Evolutionary conservation across 202 grass and related monocot genomes (phyloP), one percentile per base, ranked within the genome.

Genomic region (Tripidium arundinaceum): DNA sequence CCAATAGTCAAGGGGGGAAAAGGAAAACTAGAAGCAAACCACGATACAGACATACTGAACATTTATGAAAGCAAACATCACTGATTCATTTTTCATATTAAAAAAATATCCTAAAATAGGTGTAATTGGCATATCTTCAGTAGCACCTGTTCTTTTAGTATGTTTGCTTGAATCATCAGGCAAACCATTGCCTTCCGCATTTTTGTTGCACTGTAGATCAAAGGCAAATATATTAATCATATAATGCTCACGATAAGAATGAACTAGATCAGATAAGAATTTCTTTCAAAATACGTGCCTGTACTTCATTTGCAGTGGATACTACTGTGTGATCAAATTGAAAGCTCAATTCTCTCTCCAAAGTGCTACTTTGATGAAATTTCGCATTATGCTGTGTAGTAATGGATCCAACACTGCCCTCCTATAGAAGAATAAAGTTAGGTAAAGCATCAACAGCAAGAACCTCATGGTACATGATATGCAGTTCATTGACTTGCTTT

Each of bases 381-480:
- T 86, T 43, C 10, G 3, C 29, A 13, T 62, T 50, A 65, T 68
- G 40, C 12, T 65, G 50, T 64, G 43, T 29, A 15, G 28, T 22
- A 74, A 55, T 69, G 57, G 57, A 41, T 8, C 9, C 33, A 43
- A 70, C 8, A 37, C 62, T 66, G 27, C 28, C 29, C 60, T 74
- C 72, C 85, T 86, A 57, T 68, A 77, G 13, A 87, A 86, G 78
- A 54, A 47, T 41, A 77, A 34, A 68, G 81, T 50, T 74, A 16
- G 5, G 11, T 11, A 46, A 27, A 62, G 26, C 1, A 66, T 67
- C 1, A 7, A 64, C 11, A 47, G 15, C 11, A 45, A 79, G 40
- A 79, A 37, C 46, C 68, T 38, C 67, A 61, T 45, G 50, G 26
- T 54, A 80, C 41, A 65, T 22, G 24, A 60, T 22, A 79, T 61